Evolutionary conservation across 208 protist genomes (phyloP), one percentile per base, ranked within the genome.

Genomic region (Lotmaria passim): DNA sequence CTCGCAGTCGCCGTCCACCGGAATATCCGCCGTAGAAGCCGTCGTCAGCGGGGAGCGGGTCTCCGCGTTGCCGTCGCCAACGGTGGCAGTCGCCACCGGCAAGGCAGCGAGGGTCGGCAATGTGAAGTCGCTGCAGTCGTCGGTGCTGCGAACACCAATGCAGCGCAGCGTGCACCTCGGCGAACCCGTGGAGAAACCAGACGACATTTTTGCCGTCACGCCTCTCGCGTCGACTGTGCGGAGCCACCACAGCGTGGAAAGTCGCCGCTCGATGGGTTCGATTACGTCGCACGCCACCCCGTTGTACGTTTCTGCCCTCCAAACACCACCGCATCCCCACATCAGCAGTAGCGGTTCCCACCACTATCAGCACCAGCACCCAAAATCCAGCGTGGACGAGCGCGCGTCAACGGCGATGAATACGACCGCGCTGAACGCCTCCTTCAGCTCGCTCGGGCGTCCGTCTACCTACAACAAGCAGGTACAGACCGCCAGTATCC

Each of bases 401-500:
- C 58, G 43, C n/a, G 15, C n/a, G 33, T 12, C 53, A 46, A 24
- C 44, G 17, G 23, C 58, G 24, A 39, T 15, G 33, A 53, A 19
- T 31, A 23, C 4, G 7, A 38, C 24, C 15, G 34, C 34, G 4
- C 56, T 46, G 7, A 66, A 56, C 33, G 33, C 44, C 12, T 65
- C 59, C 10, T 52, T 52, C n/a, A 21, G n/a, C 7, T 66, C 60
- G 21, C 31, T 36, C 23, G 48, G 56, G 15, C 63, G 46, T 17
- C 60, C 38, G 11, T 17, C 57, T 10, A 77, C 71, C 1, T 53
- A 61, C 71, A 71, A 57, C 56, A 77, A 77, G 36, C 71, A 77
- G 34, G 64, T 77, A 17, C 71, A 77, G 46, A 77, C 71, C 23
- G 62, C 71, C 24, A 71, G 71, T 23, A 66, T 71, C 28, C 19